Evolutionary conservation across 1,284 basidiomycete genomes (phyloP), one percentile per base, ranked within the genome.

Genomic region (Cryptococcus floricola): DNA sequence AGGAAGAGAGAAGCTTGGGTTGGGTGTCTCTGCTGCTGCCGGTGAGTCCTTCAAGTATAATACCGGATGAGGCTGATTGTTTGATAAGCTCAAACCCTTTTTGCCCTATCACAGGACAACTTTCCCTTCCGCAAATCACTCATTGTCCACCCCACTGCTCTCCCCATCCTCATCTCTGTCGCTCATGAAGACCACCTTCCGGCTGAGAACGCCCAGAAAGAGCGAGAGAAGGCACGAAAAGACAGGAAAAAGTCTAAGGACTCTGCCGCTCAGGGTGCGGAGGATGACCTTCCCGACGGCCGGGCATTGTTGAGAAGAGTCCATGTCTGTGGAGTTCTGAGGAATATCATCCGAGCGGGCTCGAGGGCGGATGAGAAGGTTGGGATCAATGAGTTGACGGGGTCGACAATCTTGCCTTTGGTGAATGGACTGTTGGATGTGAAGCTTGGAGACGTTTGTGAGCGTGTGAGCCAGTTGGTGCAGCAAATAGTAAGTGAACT

Each of bases 21-120:
- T 85, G 13, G 79, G 83, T 4, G 85, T 89, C 1, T 85, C 89
- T 9, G 82, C 85, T 43, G 84, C 91, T 54, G 89, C 91, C 68
- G 88, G 90, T 90, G 67, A 53, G 78, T 28, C 4, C n/a, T 31
- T 46, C 12, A 37, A 19, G 34, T 39, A 3, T 12, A 28, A 25
- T 7, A 37, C 19, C 27, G 18, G 14, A 18, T 14, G 27, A 6
- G 6, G 38, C 51, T 13, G 16, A 13, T 39, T 18, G 25, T 39
- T 18, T 45, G 2, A 23, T 3, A 71, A 90, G 91, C 89, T 0
- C 91, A 95, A 70, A 91, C 90, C 63, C 79, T 95, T 14, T 95
- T 93, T 73, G 87, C 93, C 51, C 80, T 95, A 16, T 89, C 91
- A 0, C 90, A 93, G 68, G 91, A 94, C 70, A 95, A 95, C 63